A percentile compares a stretch with the other conserved stretches of the same genome.
Conservation (phyloP, 2,329 filamentous ascomycete species). For the Colletotrichum sp. region DNA sequence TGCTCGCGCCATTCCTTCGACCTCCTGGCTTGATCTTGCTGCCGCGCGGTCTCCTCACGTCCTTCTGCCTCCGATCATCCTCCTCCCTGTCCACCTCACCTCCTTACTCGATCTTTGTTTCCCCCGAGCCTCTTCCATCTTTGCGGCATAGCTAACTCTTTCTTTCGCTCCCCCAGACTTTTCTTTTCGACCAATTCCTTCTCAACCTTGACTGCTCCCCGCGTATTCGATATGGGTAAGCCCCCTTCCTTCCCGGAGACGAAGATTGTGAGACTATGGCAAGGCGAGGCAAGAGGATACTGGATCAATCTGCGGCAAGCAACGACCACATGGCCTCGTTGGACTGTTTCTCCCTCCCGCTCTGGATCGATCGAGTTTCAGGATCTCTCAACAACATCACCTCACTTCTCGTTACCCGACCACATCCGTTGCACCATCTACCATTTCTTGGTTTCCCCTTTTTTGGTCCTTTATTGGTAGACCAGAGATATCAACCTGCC, state of each 20-base stretch:
- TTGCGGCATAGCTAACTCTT: slow-evolving; percentile 28
- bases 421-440: slow-evolving; percentile 49
- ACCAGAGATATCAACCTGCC: slow-evolving; percentile 30
- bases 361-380: slow-evolving; percentile 25
- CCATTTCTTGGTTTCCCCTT: slow-evolving; percentile 47
- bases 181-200: slow-evolving; percentile 25
- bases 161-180: slow-evolving; percentile 25
- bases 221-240: slow-evolving; percentile 53
- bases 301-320: not conserved
- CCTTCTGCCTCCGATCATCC: not conserved
- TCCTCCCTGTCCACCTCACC: slow-evolving; percentile 3
- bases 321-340: not conserved
- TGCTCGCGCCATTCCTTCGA: not conserved
- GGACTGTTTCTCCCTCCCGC: not conserved
- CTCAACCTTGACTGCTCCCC: slow-evolving; percentile 30
- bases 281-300: slow-evolving; percentile 20
- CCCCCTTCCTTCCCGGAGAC: slow-evolving; percentile 31
- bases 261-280: slow-evolving; percentile 18
- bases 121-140: not conserved
- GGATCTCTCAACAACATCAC: slow-evolving; percentile 25
- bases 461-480: slow-evolving; percentile 39
- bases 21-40: not conserved
- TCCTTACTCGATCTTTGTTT: not conserved
- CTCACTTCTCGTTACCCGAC: slow-evolving; percentile 33
- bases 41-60: not conserved